phyloP scores from a whole-genome alignment of 2,329 filamentous ascomycete genomes.

The Verruconis gallopava region DNA sequence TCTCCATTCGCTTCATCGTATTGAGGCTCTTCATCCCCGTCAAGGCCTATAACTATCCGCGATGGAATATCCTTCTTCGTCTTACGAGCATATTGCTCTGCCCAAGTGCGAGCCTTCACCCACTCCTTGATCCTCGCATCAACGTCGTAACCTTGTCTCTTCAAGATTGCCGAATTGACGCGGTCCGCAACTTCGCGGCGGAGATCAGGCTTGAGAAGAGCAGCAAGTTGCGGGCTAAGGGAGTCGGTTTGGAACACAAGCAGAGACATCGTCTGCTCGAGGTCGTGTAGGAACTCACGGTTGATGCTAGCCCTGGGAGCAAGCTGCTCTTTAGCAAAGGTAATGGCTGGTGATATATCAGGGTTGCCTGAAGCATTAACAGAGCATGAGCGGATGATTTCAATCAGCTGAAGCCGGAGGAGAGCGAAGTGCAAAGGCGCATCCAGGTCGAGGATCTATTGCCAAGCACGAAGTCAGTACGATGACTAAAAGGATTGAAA shows the following conservation, averaged over 20 bases:
- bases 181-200: constrained; percentile 71
- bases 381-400: constrained; percentile 73
- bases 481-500: background rate
- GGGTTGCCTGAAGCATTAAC: constrained; percentile 40
- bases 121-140: constrained; percentile 75
- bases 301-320: constrained; percentile 77
- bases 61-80: constrained; percentile 29
- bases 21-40: constrained; percentile 16
- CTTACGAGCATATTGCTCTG: constrained; percentile 50
- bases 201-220: constrained; percentile 65
- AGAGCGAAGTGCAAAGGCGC: constrained; percentile 78
- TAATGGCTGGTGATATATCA: constrained; percentile 67
- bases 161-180: constrained; percentile 81
- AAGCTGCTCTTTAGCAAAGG: constrained; percentile 78
- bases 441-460: constrained; percentile 74
- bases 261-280: constrained; percentile 87
- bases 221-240: constrained; percentile 60
- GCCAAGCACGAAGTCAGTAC: background rate
- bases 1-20: constrained; percentile 19
- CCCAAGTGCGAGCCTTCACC: constrained; percentile 73
- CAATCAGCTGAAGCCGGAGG: constrained; percentile 80
- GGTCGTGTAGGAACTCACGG: constrained; percentile 65
- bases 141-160: constrained; percentile 55
- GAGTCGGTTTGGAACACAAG: constrained; percentile 77
- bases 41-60: constrained; percentile 29